Percentiles rank a stretch among this genome's conserved stretches.
phyloP scores from a whole-genome alignment of 352 stramenopile genomes.

The Globisporangium emineosum region DNA sequence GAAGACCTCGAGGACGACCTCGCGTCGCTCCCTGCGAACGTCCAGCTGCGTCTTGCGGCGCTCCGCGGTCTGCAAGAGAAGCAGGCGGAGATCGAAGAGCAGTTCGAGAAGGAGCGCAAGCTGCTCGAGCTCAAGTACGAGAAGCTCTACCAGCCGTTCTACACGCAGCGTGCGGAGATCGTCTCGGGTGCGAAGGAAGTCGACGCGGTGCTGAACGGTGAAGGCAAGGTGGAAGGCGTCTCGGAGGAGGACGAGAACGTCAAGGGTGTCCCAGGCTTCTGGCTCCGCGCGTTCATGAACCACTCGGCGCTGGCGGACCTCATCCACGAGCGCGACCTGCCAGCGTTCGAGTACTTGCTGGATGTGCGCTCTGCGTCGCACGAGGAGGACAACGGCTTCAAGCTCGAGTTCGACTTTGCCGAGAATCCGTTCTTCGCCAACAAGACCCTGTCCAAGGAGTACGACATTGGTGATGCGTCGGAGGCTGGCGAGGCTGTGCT shows the following conservation, averaged over 20 bases:
- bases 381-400: slow-evolving; percentile 83
- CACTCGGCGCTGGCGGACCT: slow-evolving; percentile 78
- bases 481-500: slow-evolving; percentile 78
- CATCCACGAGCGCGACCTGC: slow-evolving; percentile 77
- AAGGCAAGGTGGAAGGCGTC: slow-evolving; percentile 34
- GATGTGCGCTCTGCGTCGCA: slow-evolving; percentile 76
- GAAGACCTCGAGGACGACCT: slow-evolving; percentile 57
- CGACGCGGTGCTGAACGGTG: slow-evolving; percentile 41
- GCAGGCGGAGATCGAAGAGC: slow-evolving; percentile 70
- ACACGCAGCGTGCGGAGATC: slow-evolving; percentile 67
- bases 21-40: slow-evolving; percentile 61
- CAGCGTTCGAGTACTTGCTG: slow-evolving; percentile 72
- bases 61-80: slow-evolving; percentile 77
- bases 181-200: slow-evolving; percentile 79
- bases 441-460: slow-evolving; percentile 78
- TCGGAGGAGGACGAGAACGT: slow-evolving; percentile 42
- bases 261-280: slow-evolving; percentile 83
- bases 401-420: slow-evolving; percentile 79
- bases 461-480: slow-evolving; percentile 83
- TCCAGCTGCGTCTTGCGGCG: slow-evolving; percentile 65
- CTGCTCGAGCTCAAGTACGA: slow-evolving; percentile 85
- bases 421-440: slow-evolving; percentile 82
- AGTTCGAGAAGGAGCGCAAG: slow-evolving; percentile 86
- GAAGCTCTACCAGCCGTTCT: slow-evolving; percentile 86
- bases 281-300: slow-evolving; percentile 83